phyloP scores from a whole-genome alignment of 2,329 filamentous ascomycete genomes.

The Pseudovirgaria hyperparasitica region DNA sequence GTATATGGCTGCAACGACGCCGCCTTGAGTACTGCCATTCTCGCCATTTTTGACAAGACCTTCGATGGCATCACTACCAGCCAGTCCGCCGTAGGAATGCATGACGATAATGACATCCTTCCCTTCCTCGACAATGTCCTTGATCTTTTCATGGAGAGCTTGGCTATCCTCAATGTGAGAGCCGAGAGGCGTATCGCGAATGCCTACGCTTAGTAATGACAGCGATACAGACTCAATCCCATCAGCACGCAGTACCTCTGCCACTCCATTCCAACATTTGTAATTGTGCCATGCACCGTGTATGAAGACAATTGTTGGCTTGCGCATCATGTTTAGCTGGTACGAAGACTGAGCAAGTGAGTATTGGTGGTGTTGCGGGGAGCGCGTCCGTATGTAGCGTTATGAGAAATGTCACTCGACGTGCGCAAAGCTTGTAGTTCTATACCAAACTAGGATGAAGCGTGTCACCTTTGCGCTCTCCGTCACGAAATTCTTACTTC shows the following conservation, averaged over 20 bases:
- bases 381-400: too few relatives aligned
- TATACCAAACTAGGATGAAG: too few relatives aligned
- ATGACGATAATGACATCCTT: slow-evolving; percentile 5
- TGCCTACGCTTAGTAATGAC: background rate
- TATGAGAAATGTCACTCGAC: too few relatives aligned
- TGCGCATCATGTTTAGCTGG: slow-evolving; percentile 1
- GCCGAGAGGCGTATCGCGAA: slow-evolving; percentile 1
- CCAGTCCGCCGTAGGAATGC: slow-evolving; percentile 5
- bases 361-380: too few relatives aligned
- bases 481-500: too few relatives aligned
- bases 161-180: slow-evolving; percentile 2
- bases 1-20: slow-evolving; percentile 3
- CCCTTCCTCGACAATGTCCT: background rate
- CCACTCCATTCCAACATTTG: slow-evolving; percentile 2
- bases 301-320: slow-evolving; percentile 5
- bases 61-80: slow-evolving; percentile 2
- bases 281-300: slow-evolving; percentile 6
- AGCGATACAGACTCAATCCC: slow-evolving; percentile 3
- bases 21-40: slow-evolving; percentile 2
- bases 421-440: too few relatives aligned
- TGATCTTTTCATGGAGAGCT: slow-evolving; percentile 1
- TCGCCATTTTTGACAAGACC: slow-evolving; percentile 1
- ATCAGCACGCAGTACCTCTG: slow-evolving; percentile 2
- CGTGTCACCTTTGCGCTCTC: too few relatives aligned
- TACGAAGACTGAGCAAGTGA: too few relatives aligned